Evolutionary conservation across 2,329 filamentous ascomycete species (phyloP), one percentile per base, ranked within the genome.

Genomic region (Penicillium fuscoglaucum): DNA sequence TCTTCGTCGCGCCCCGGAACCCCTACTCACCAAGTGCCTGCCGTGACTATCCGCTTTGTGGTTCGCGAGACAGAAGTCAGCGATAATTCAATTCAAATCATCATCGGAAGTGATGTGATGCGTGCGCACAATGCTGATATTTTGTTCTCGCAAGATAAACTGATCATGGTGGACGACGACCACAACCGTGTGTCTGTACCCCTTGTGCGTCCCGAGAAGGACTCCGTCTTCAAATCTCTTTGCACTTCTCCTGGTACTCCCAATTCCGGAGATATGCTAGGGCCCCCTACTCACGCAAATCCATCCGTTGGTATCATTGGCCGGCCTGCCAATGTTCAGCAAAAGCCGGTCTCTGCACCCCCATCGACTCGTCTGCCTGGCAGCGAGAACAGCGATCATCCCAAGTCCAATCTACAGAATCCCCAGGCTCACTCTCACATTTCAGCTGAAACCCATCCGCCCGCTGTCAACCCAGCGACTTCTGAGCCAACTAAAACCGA

Each of bases 131-230:
- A 90, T 64, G 93, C 91, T 26, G 95, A 98, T 72, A 83, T 99
- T 12, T 78, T 98, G 24, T 91, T 99, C 68, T 98, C 95, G 0
- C 90, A 93, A 64, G 96, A 96, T 70, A 89, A 89, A 63, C 86
- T 99, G 80, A 89, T 90, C 0, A 80, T 98, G 29, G 93, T 92
- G 66, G 91, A 96, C 66, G 90, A 91, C 70, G 91, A 96, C 58
- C 85, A 89, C 46, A 91, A 90, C 72, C 95, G 93, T 69, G 80
- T 98, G 13, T 92, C 90, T 17, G 88, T 99, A 35, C 95, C 95
- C 2, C 89, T 99, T 65, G 92, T 96, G 41, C 87, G 95, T 29
- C 95, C 95, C 0, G 95, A 98, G 74, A 89, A 96, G 67, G 91
- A 96, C 57, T 82, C 80, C 4, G 78, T 86, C 0, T 98, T 96